Conservation (phyloP, 371 early-diverging fungal species). For the Apophysomyces ossiformis region DNA sequence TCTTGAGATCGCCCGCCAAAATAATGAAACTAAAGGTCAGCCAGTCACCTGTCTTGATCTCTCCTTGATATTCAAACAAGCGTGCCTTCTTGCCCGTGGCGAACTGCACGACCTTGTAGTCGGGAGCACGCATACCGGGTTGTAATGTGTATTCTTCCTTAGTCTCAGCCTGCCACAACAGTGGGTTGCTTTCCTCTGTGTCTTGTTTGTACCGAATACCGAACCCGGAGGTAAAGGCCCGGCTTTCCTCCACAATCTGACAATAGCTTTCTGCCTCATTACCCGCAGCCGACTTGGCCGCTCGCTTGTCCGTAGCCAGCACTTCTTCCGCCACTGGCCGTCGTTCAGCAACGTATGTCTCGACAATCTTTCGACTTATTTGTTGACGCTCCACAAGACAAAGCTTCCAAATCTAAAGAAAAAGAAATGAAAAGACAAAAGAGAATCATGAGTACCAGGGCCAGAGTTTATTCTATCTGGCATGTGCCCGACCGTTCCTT, state of each 20-base stretch:
- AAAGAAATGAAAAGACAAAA: not conserved
- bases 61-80: slow-evolving; percentile 30
- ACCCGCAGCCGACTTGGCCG: slow-evolving; percentile 46
- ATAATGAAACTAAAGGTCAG: slow-evolving; percentile 38
- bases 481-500: no score
- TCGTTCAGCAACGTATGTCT: slow-evolving; percentile 41
- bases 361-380: slow-evolving; percentile 24
- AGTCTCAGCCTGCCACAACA: slow-evolving; percentile 10
- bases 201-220: slow-evolving; percentile 39
- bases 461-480: no score
- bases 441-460: not conserved
- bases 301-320: slow-evolving; percentile 39
- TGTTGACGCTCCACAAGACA: slow-evolving; percentile 41
- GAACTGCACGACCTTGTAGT: slow-evolving; percentile 42
- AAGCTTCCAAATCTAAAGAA: slow-evolving; percentile 45
- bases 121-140: slow-evolving; percentile 49
- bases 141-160: slow-evolving; percentile 12
- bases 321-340: slow-evolving; percentile 45
- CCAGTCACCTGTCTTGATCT: slow-evolving; percentile 22
- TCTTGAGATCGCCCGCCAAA: slow-evolving; percentile 33
- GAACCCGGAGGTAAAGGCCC: slow-evolving; percentile 46
- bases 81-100: slow-evolving; percentile 37
- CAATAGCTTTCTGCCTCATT: slow-evolving; percentile 35
- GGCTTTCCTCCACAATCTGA: slow-evolving; percentile 36
- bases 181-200: slow-evolving; percentile 5